Base-by-base conservation (phyloP, 208 protist genomes). In the Leptomonas pyrrhocoris region DNA sequence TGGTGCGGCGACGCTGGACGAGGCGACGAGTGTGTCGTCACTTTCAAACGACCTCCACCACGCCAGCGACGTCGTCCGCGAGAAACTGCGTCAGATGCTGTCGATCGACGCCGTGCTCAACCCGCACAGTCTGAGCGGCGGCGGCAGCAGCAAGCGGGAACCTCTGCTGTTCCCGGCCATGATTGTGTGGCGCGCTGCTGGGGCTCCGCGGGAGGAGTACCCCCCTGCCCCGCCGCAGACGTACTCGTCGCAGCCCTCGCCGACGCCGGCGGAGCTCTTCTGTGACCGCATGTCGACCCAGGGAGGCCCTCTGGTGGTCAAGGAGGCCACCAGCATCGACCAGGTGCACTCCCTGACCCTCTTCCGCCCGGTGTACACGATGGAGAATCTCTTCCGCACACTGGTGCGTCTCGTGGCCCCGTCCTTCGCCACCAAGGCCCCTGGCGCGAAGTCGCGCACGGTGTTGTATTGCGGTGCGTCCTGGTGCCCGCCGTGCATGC, bases 401-500 rank as follows among this genome's bases (percentile, higher is more conserved):
- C 56, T 92, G 19, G 63, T 70, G 40, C 55, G 53, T 45, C 73
- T 63, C 2, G 58, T 76, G 34, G 54, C 70, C 28, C 68, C 76
- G 13, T 66, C 65, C 6, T 63, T 38, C 48, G 63, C 74, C 7
- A 23, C 16, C 21, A 48, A 42, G 43, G 55, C 45, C 13, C 31
- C 65, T 2, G 71, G 49, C 5, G 72, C 46, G 55, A 63, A 62
- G 49, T 71, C 61, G 1, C 69, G 74, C 68, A 87, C 88, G 1
- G 48, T 94, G 31, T 59, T 94, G 27, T 94, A 89, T 74, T 70
- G 93, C 54, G 85, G 91, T 13, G 90, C 90, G n/a, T 89, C 84
- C 16, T 93, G 88, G 87, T 95, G 90, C 78, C 90, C 90, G 43
- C 90, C 88, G 48, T 96, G 91, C 74, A 89, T 92, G 84, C 81